These are phyloP conservation scores for Aquilaria sinensis DNA, from an alignment of 345 rosid genomes.

Conservation along the genomic window DNA sequence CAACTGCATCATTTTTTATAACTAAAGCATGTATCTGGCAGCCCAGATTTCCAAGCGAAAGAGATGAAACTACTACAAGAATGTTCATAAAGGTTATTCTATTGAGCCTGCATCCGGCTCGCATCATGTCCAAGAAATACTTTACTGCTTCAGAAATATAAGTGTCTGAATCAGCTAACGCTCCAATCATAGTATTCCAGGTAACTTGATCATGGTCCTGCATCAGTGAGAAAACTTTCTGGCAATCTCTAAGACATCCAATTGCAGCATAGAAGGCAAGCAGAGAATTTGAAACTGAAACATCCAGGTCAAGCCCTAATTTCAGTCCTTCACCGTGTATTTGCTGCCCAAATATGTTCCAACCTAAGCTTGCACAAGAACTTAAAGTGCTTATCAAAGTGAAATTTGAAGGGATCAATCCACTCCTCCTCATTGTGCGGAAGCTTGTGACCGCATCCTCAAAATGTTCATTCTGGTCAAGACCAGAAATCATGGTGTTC, in stretches of 20 bases:
- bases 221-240: constrained; percentile 61
- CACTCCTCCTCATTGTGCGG: constrained; percentile 49
- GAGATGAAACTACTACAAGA: constrained; percentile 59
- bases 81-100: constrained; percentile 65
- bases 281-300: constrained; percentile 87
- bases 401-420: constrained; percentile 49
- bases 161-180: constrained; percentile 54
- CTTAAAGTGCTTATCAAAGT: constrained; percentile 75
- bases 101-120: constrained; percentile 54
- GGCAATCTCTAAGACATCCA: constrained; percentile 41
- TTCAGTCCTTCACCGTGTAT: constrained; percentile 63
- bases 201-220: constrained; percentile 74
- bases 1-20: constrained; percentile 39
- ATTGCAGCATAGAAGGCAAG: constrained; percentile 64
- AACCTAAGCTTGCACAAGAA: constrained; percentile 80
- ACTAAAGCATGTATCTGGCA: constrained; percentile 65
- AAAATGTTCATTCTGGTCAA: constrained; percentile 70
- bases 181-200: constrained; percentile 84
- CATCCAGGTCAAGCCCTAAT: constrained; percentile 66
- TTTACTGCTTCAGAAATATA: constrained; percentile 39
- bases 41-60: constrained; percentile 38
- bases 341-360: constrained; percentile 54
- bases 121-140: constrained; percentile 56
- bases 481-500: constrained; percentile 86
- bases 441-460: constrained; percentile 51